phyloP scores from a whole-genome alignment of 2,329 filamentous ascomycete genomes.

The Ophiostoma himal-ulmi region DNA sequence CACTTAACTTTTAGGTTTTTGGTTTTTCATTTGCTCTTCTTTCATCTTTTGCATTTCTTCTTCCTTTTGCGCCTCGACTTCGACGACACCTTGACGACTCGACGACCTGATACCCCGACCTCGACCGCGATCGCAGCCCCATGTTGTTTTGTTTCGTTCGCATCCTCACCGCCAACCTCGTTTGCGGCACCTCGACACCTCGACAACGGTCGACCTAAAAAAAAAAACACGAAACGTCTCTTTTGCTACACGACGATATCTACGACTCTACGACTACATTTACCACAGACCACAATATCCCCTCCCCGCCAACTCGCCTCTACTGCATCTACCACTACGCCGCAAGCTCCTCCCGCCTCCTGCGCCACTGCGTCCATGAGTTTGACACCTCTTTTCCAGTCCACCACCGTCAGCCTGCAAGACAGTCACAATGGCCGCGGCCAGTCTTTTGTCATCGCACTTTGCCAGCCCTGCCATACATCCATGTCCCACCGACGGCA shows the following conservation, averaged over 20 bases:
- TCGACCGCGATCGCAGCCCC: neutral
- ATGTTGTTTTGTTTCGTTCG: neutral
- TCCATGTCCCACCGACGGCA: neutral
- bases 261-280: constrained; percentile 1
- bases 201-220: neutral
- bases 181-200: constrained; percentile 11
- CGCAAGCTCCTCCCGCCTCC: neutral
- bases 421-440: constrained; percentile 51
- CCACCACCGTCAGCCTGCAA: constrained; percentile 39
- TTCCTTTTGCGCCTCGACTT: constrained; percentile 6
- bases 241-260: neutral
- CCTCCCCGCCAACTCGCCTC: neutral
- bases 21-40: neutral
- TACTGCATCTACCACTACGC: no score
- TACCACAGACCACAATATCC: constrained; percentile 23
- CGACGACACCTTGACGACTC: constrained; percentile 7
- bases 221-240: neutral
- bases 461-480: constrained; percentile 35
- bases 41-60: neutral
- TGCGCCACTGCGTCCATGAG: constrained; percentile 46
- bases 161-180: neutral
- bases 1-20: neutral
- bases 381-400: constrained; percentile 39
- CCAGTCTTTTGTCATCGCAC: constrained; percentile 42
- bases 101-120: constrained; percentile 5